Conservation (phyloP, 2,329 filamentous ascomycete genomes). For the Phoma sp. region DNA sequence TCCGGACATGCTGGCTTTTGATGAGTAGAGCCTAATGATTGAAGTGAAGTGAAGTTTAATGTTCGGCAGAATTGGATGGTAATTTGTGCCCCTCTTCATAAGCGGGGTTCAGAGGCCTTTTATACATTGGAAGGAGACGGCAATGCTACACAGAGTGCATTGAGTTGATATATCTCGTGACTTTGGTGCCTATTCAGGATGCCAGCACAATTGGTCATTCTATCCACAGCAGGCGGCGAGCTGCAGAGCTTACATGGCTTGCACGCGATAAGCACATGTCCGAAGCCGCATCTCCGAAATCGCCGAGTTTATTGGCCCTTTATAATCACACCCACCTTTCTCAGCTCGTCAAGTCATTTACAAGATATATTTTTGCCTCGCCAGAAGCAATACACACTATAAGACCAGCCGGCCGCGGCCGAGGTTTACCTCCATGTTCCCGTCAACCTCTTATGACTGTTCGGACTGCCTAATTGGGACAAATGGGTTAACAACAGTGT, state of each 20-base stretch:
- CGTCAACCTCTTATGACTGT: no score
- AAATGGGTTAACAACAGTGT: no score
- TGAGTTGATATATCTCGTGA: constrained; percentile 2
- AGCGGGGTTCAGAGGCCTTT: neutral
- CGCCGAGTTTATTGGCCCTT: constrained; percentile 14
- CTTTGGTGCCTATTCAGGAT: constrained; percentile 5
- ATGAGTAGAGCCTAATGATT: neutral
- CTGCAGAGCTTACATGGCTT: constrained; percentile 7
- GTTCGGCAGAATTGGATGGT: neutral
- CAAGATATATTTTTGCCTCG: no score
- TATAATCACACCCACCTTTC: neutral
- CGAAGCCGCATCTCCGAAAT: constrained; percentile 17
- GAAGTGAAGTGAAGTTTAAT: neutral
- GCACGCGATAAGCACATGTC: constrained; percentile 11
- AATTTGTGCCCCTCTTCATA: neutral
- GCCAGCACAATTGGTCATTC: neutral
- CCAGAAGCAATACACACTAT: no score
- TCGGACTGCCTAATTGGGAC: no score
- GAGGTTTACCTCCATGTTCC: no score
- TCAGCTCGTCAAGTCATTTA: neutral
- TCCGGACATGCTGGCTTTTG: constrained; percentile 19
- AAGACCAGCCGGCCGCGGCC: no score
- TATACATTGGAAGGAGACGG: neutral
- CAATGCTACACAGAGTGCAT: neutral
- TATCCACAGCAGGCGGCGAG: neutral